A percentile compares a stretch with the other conserved stretches of the same genome.
These are phyloP conservation scores for Hygrocybe punicea DNA, from an alignment of 768 basidiomycete genomes.

Conservation along the genomic window DNA sequence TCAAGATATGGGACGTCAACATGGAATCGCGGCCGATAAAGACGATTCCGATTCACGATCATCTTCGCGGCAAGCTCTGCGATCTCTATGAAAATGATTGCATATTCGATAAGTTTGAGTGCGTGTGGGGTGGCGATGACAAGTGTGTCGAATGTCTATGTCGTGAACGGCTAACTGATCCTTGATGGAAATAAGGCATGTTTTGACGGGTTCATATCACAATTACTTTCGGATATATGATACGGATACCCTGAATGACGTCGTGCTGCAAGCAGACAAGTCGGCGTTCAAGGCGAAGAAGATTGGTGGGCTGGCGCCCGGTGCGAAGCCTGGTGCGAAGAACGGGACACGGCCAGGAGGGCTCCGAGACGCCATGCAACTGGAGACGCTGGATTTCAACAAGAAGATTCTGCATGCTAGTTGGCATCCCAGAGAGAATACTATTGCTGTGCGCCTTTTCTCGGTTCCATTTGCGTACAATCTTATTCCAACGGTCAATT, in stretches of 20 bases:
- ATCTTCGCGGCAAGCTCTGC: conserved; percentile 94
- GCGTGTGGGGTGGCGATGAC: conserved; percentile 95
- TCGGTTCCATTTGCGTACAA: neutral
- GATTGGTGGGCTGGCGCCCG: conserved; percentile 81
- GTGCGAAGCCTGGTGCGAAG: conserved; percentile 64
- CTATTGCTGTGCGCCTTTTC: conserved; percentile 76
- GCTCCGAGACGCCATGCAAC: conserved; percentile 81
- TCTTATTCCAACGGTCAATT: neutral
- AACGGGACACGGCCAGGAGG: conserved; percentile 71
- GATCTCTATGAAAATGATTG: conserved; percentile 99
- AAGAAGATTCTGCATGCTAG: conserved; percentile 95
- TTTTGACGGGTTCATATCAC: conserved; percentile 99
- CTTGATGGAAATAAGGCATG: conserved; percentile 58
- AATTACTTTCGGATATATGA: conserved; percentile 99
- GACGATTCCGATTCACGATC: conserved; percentile 98
- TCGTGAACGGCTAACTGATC: conserved; percentile 13
- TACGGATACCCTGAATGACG: conserved; percentile 78
- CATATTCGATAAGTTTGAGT: conserved; percentile 99
- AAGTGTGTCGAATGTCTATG: conserved; percentile 53
- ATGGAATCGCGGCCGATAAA: conserved; percentile 97
- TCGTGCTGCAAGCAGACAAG: conserved; percentile 97
- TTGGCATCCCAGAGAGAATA: conserved; percentile 99
- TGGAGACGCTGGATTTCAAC: conserved; percentile 86
- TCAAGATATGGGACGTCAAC: conserved; percentile 99
- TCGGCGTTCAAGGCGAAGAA: conserved; percentile 99